Evolutionary conservation across 208 protist species (phyloP), one percentile per base, ranked within the genome.

Genomic region (Acanthamoeba divionensis): DNA sequence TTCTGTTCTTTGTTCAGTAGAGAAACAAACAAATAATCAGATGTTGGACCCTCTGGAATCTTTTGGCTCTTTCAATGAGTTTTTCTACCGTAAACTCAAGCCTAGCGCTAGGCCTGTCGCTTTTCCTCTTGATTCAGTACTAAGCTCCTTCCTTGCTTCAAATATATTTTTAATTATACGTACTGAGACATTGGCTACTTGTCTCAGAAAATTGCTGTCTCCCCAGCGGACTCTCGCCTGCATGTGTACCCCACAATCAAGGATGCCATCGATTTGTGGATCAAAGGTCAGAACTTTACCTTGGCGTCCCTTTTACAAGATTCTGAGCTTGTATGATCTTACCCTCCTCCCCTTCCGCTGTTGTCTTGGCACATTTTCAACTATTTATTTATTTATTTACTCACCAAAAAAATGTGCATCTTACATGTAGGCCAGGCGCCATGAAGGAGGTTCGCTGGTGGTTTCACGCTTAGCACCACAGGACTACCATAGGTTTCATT

Each of bases 31-130:
- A 21, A 73, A 52, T 73, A 12, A 8, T 7, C 55, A 90, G 63
- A 90, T 90, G 65, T 44, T 90, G n/a, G 83, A 90, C 4, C 10
- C 60, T 0, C 21, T 90, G n/a, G 54, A 69, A 1, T 8, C 38
- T 10, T 90, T 57, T 63, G 44, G 24, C 13, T 77, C 69, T 52
- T 96, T 96, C 55, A 96, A 96, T 86, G 95, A 94, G 77, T 96
- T 96, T 44, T 96, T 96, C 71, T 94, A 93, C 57, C 89, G 95
- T 29, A 91, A 95, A 15, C 79, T 96, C 5, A 95, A 95, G 75
- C 90, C 93, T 18, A 55, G 26, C 10, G 91, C 93, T 0, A 92
- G 95, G 44, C 94, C 92, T 2, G 54, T 96, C 9, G 71, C 54
- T 79, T 5, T 55, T 2, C 77, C 77, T 24, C 36, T 15, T 36